phyloP scores from a whole-genome alignment of 371 early-diverging fungal species.

The Mucor piriformis region DNA sequence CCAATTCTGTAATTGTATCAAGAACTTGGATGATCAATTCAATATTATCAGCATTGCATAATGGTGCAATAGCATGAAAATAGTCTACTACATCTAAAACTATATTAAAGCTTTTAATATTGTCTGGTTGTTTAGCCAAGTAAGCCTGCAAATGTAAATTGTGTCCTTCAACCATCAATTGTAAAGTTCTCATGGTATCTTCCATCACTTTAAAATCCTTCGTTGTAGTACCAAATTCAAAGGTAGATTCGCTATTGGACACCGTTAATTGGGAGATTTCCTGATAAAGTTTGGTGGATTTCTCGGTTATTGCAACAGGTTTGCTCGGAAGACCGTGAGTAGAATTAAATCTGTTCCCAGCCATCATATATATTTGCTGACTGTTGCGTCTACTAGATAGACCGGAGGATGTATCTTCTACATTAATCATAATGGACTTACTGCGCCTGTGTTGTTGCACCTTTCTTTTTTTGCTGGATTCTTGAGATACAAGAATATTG shows the following conservation, averaged over 20 bases:
- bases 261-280: constrained; percentile 31
- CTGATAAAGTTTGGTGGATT: neutral
- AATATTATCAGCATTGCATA: constrained; percentile 43
- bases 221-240: constrained; percentile 27
- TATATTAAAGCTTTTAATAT: constrained; percentile 60
- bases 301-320: neutral
- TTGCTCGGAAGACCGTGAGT: neutral
- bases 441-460: neutral
- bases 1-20: constrained; percentile 61
- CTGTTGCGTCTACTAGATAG: neutral
- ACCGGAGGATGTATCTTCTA: neutral
- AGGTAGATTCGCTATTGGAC: constrained; percentile 23
- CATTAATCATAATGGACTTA: neutral
- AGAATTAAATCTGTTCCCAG: neutral
- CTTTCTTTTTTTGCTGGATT: neutral
- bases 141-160: constrained; percentile 57
- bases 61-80: constrained; percentile 52
- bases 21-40: constrained; percentile 58
- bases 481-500: neutral
- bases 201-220: constrained; percentile 48
- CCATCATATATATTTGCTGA: neutral
- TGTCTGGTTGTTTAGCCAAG: constrained; percentile 56
- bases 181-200: constrained; percentile 56
- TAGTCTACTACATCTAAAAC: constrained; percentile 60
- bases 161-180: constrained; percentile 63